A percentile compares a stretch with the other conserved stretches of the same genome.
phyloP scores from a whole-genome alignment of 2,329 filamentous ascomycete species.

The Neonectria neomacrospora region DNA sequence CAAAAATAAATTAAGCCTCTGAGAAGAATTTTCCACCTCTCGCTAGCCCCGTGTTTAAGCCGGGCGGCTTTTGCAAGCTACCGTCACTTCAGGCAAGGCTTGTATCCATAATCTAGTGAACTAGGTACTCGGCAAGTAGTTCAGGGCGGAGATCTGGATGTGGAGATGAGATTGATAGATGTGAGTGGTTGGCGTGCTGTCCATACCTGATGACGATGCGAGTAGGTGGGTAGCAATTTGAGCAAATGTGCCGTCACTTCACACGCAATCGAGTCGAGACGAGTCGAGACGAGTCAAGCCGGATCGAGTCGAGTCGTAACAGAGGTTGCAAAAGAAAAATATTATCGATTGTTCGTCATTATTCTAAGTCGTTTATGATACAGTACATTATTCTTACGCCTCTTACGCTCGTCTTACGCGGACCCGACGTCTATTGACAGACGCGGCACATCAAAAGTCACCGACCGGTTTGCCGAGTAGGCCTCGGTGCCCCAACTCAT shows the following conservation, averaged over 20 bases:
- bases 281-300: no score
- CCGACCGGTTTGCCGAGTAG: conserved; percentile 54
- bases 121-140: not conserved
- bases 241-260: not conserved
- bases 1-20: conserved; percentile 5
- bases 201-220: not conserved
- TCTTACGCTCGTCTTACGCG: conserved; percentile 17
- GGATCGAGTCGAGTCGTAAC: no score
- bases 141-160: not conserved
- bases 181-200: not conserved
- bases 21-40: conserved; percentile 6
- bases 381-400: conserved; percentile 18
- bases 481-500: conserved; percentile 64
- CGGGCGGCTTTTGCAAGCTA: not conserved
- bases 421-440: conserved; percentile 51
- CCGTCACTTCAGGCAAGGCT: not conserved
- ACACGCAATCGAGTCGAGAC: not conserved
- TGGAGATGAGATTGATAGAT: not conserved
- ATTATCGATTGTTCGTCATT: conserved; percentile 32
- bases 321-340: not conserved
- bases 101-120: not conserved
- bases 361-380: conserved; percentile 32
- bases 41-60: conserved; percentile 4
- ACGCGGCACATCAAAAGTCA: conserved; percentile 60
- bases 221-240: not conserved